These are phyloP conservation scores for Maudiozyma serrabonitensis DNA, from an alignment of 805 yeast species.

Conservation along the genomic window DNA sequence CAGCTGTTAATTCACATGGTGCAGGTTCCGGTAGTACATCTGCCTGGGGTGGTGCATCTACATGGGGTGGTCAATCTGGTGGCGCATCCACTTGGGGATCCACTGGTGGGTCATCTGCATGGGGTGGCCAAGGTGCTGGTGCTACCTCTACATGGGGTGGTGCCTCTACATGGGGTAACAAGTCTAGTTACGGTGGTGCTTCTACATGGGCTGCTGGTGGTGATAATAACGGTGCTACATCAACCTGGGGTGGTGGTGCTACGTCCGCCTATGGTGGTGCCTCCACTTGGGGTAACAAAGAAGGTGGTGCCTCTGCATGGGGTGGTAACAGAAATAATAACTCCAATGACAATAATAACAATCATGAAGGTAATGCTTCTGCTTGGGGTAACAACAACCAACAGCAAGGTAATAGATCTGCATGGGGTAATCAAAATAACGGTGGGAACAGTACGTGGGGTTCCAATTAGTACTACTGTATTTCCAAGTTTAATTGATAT, in stretches of 20 bases:
- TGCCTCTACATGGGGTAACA: conserved; percentile 30
- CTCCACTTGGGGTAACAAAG: conserved; percentile 34
- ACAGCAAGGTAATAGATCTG: conserved; percentile 26
- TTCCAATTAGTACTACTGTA: conserved; percentile 8
- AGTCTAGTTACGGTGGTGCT: conserved; percentile 38
- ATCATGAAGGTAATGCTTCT: conserved; percentile 29
- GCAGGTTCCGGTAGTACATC: conserved; percentile 27
- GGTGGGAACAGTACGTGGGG: conserved; percentile 30
- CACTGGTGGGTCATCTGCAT: conserved; percentile 34
- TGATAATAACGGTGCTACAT: conserved; percentile 36
- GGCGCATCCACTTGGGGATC: conserved; percentile 36
- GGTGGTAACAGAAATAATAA: conserved; percentile 19
- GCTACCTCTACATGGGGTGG: conserved; percentile 33
- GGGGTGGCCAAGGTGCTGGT: conserved; percentile 33
- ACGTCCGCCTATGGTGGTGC: conserved; percentile 33
- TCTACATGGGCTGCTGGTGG: conserved; percentile 37
- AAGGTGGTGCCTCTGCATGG: conserved; percentile 37
- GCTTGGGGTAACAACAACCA: conserved; percentile 28
- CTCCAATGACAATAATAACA: conserved; percentile 32
- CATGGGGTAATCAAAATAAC: conserved; percentile 28
- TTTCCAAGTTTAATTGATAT: neutral
- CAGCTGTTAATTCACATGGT: conserved; percentile 29
- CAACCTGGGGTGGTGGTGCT: conserved; percentile 36
- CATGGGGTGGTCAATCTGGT: conserved; percentile 35
- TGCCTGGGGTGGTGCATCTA: conserved; percentile 39